Base-by-base conservation (phyloP, 2,329 filamentous ascomycete genomes). In the Cladobotryum protrusum region DNA sequence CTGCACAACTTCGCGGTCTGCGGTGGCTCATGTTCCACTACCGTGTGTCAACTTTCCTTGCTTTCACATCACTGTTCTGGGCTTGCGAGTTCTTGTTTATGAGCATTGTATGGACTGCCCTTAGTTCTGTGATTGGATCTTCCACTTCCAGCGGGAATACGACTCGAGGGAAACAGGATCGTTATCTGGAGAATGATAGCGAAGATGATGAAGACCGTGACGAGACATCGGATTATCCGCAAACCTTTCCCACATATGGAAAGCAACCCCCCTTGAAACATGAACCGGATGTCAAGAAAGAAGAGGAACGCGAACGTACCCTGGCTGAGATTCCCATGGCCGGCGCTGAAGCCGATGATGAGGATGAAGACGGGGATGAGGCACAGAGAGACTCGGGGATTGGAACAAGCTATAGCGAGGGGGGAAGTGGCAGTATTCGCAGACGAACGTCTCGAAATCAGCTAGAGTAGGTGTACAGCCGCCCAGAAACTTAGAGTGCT, bases 21-120 rank as follows among this genome's bases (percentile, higher is more conserved):
- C 74, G 86, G 44, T 93, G 87, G 82, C 60, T 91, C 49, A 95
- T 99, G 87, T 93, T 93, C 61, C 83, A 89, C 54, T 85, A 92
- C 70, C 82, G 86, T 12, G 61, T 93, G 34, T 65, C 82, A 2
- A 83, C 83, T 5, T 90, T 89, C 52, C 47, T 86, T 1, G 61
- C 84, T 1, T 86, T 90, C 59, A 87, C 84, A 0, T 67, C 72
- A 1, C 58, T 80, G 0, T 96, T 96, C 67, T 97, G 91, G 89
- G 63, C 72, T 1, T 80, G 82, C 12, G 89, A 92, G 62, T 75
- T 95, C 60, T 56, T 82, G 0, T 85, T 84, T 39, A 79, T 87
- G 64, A 72, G 75, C 1, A 35, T 83, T 1, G 83, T 79, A 0
- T 95, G 88, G 85, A 64, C 78, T 2, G 42, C 78, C 58, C 87